phyloP scores from a whole-genome alignment of 2,329 filamentous ascomycete species.

The Penicillium occitanis region DNA sequence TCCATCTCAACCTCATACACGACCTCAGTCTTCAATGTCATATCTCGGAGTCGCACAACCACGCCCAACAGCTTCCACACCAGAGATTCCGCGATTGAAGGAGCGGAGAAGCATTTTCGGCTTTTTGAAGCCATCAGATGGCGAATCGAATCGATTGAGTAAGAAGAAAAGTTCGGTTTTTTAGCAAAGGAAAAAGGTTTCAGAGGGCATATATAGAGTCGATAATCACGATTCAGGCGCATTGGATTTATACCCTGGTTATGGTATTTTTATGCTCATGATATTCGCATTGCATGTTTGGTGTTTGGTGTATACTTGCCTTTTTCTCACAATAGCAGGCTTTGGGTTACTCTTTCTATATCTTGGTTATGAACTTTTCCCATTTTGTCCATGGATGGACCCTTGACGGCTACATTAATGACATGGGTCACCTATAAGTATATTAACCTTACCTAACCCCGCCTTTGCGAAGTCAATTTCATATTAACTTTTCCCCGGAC shows the following conservation, averaged over 20 bases:
- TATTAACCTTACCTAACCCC: background rate
- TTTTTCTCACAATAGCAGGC: too few species aligned
- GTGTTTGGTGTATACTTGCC: background rate
- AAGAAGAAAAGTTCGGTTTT: slow-evolving; percentile 52
- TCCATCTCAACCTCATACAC: slow-evolving; percentile 25
- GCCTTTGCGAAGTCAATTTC: background rate
- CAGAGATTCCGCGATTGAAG: slow-evolving; percentile 28
- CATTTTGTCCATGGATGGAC: background rate
- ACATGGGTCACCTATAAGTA: background rate
- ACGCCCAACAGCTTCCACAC: slow-evolving; percentile 21
- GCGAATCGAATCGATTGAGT: slow-evolving; percentile 38
- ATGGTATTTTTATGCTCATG: background rate
- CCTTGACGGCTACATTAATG: background rate
- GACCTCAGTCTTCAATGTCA: slow-evolving; percentile 19
- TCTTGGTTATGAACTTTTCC: background rate
- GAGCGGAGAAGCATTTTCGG: slow-evolving; percentile 49
- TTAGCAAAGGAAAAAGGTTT: slow-evolving; percentile 23
- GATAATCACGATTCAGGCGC: background rate
- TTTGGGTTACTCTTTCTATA: background rate
- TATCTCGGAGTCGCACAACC: slow-evolving; percentile 7
- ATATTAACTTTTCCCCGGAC: background rate
- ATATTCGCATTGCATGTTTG: background rate
- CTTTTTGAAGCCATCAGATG: slow-evolving; percentile 34
- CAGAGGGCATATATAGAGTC: background rate
- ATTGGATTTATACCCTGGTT: slow-evolving; percentile 9